A percentile compares a stretch with the other conserved stretches of the same genome.
These are phyloP conservation scores for Eucalyptus pumila DNA, from an alignment of 345 rosid genomes.

Conservation along the genomic window DNA sequence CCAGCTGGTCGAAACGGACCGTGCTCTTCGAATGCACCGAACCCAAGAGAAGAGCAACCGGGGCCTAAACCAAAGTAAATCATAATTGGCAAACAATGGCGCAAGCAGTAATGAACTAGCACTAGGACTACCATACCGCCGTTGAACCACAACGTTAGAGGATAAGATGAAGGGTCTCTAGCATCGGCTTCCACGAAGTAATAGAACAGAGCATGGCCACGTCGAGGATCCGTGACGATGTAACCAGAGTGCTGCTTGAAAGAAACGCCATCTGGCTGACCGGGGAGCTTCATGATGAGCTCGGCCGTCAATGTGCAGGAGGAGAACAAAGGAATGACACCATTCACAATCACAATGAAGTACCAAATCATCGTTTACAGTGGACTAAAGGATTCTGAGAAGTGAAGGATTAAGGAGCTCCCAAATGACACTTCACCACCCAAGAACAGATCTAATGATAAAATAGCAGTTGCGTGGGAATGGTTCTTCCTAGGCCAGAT, in stretches of 20 bases:
- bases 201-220: neutral
- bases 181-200: neutral
- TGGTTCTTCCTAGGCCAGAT: too few relatives aligned
- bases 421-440: too few relatives aligned
- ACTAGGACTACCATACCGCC: neutral
- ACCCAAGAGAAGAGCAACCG: conserved; percentile 28
- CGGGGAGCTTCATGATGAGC: conserved; percentile 8
- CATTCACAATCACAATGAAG: neutral
- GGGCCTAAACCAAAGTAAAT: conserved; percentile 1
- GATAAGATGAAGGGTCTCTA: neutral
- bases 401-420: too few relatives aligned
- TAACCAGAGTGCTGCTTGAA: conserved; percentile 20
- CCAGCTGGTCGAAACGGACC: conserved; percentile 21
- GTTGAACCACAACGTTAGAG: neutral
- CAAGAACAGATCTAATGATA: too few relatives aligned
- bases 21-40: conserved; percentile 15
- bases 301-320: neutral
- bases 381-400: too few relatives aligned
- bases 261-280: conserved; percentile 15
- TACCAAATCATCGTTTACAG: neutral
- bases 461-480: too few relatives aligned
- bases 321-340: neutral
- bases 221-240: neutral
- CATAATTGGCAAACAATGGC: neutral
- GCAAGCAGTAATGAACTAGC: neutral